Percentiles rank a stretch among this genome's conserved stretches.
These are phyloP conservation scores for Neofusicoccum parvum DNA, from an alignment of 2,329 filamentous ascomycete genomes.

Conservation along the genomic window DNA sequence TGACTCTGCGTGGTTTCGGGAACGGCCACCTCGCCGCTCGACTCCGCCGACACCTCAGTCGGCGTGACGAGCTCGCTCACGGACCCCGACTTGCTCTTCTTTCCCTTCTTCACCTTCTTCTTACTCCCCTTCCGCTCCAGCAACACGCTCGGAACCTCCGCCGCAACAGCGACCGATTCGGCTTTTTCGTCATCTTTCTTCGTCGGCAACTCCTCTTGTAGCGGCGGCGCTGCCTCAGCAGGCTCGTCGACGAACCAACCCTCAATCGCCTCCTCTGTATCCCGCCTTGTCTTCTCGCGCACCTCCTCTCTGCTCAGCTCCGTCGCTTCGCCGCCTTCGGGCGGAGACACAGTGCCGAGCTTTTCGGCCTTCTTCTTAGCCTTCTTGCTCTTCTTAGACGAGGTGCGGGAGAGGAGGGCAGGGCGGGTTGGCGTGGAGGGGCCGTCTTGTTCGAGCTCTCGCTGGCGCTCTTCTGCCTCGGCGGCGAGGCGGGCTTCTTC, in stretches of 20 bases:
- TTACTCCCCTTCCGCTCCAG: background rate
- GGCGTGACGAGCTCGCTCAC: background rate
- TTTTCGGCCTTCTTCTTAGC: conserved; percentile 34
- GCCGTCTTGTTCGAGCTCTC: background rate
- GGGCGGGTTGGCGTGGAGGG: conserved; percentile 21
- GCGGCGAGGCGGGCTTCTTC: conserved; percentile 26
- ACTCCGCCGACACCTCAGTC: no score
- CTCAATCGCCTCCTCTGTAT: conserved; percentile 32
- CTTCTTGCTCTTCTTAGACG: conserved; percentile 30
- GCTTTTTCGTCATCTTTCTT: background rate
- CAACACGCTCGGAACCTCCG: conserved; percentile 4
- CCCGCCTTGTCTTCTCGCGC: conserved; percentile 27
- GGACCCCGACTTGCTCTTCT: background rate
- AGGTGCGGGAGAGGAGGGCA: conserved; percentile 22
- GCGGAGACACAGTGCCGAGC: conserved; percentile 29
- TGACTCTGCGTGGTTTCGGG: no score
- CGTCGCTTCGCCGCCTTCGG: conserved; percentile 22
- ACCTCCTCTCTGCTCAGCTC: conserved; percentile 27
- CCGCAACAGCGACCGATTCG: background rate
- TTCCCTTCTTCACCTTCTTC: background rate
- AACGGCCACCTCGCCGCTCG: no score
- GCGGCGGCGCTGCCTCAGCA: background rate
- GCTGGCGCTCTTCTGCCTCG: conserved; percentile 15
- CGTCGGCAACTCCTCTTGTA: background rate
- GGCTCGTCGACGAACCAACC: conserved; percentile 26